phyloP scores from a whole-genome alignment of 2,329 filamentous ascomycete genomes.

The Aspergillus costaricaensis region DNA sequence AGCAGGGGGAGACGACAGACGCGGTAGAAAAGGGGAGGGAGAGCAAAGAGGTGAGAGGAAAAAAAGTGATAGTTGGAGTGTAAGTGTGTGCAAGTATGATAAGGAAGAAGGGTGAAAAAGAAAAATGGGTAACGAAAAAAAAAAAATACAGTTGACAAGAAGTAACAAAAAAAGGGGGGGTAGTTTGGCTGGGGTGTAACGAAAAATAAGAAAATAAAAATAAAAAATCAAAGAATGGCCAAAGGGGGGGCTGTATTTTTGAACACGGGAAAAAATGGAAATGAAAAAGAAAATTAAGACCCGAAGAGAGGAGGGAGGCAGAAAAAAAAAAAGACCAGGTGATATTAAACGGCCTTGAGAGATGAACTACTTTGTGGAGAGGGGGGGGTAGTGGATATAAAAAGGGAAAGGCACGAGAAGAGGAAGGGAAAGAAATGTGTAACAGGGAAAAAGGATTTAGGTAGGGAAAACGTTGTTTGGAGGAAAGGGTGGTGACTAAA shows the following conservation, averaged over 20 bases:
- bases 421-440: conserved; percentile 5
- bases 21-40: not conserved
- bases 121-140: conserved; percentile 1
- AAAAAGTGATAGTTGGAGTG: conserved; percentile 2
- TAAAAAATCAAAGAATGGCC: conserved; percentile 4
- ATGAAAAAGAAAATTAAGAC: conserved; percentile 9
- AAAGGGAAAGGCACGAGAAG: conserved; percentile 9
- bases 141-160: not conserved
- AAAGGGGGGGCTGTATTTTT: too few relatives aligned
- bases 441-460: conserved; percentile 12
- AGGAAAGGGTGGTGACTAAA: conserved; percentile 20
- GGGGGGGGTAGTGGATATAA: not conserved
- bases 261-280: conserved; percentile 9
- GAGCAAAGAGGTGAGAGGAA: not conserved
- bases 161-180: conserved; percentile 11
- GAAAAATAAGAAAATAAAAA: conserved; percentile 5
- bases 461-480: conserved; percentile 14
- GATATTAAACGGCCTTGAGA: conserved; percentile 3
- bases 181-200: conserved; percentile 3
- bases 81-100: conserved; percentile 2
- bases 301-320: not conserved
- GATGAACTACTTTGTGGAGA: conserved; percentile 9
- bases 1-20: not conserved
- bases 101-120: too few relatives aligned
- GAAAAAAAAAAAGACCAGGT: not conserved